These are phyloP conservation scores for Neopestalotiopsis rosae DNA, from an alignment of 2,329 filamentous ascomycete genomes.

Conservation along the genomic window DNA sequence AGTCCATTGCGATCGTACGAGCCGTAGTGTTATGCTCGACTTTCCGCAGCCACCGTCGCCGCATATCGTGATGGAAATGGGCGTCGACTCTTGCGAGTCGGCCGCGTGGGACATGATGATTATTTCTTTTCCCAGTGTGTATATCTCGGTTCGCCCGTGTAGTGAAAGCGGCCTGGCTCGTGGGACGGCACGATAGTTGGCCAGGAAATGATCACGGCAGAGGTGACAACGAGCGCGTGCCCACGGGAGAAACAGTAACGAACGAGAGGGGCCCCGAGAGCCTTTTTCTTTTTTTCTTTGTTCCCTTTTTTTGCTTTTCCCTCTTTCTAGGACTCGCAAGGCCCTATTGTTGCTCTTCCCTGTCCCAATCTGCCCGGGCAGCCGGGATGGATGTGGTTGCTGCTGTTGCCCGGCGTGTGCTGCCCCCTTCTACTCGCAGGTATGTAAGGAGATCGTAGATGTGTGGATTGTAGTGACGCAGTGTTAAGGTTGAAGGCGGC, in stretches of 20 bases:
- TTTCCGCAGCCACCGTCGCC: conserved; percentile 87
- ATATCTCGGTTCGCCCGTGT: not conserved
- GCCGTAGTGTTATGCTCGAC: conserved; percentile 81
- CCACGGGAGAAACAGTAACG: not conserved
- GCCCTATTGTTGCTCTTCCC: not conserved
- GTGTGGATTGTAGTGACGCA: not conserved
- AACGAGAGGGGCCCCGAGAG: not conserved
- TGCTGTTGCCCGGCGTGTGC: not conserved
- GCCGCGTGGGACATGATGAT: conserved; percentile 23
- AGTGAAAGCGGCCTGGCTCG: not conserved
- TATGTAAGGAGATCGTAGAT: not conserved
- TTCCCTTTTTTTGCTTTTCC: not conserved
- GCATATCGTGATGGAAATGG: conserved; percentile 81
- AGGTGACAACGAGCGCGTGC: not conserved
- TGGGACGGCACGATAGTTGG: not conserved
- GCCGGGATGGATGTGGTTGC: not conserved
- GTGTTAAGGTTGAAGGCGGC: not conserved
- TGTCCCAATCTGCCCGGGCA: not conserved
- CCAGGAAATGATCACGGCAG: not conserved
- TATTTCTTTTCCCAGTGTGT: conserved; percentile 11
- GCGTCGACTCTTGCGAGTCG: conserved; percentile 48
- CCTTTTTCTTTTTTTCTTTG: not conserved
- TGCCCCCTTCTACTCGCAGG: not conserved
- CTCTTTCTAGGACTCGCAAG: not conserved
- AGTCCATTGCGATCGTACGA: conserved; percentile 84